Conservation (phyloP, 2,329 filamentous ascomycete genomes). For the Aschersonia sp. region DNA sequence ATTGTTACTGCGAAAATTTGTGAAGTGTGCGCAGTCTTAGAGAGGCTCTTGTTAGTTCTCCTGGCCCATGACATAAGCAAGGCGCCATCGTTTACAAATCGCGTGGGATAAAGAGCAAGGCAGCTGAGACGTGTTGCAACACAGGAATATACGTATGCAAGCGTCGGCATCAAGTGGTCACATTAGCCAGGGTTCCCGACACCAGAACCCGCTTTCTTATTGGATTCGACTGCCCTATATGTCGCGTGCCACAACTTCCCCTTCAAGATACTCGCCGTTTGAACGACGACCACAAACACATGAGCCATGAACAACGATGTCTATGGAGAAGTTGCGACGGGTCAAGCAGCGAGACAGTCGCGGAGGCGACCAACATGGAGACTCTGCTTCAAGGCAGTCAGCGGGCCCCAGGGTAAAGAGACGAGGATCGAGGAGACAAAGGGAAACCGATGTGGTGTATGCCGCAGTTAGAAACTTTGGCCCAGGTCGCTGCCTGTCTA, state of each 20-base stretch:
- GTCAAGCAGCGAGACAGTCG: background rate
- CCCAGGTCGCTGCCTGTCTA: background rate
- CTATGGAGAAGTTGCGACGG: background rate
- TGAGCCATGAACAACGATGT: background rate
- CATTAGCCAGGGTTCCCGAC: slow-evolving; percentile 1
- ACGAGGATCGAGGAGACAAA: background rate
- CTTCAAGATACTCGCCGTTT: background rate
- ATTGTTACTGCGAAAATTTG: no score
- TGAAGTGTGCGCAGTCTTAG: no score
- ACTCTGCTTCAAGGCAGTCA: no score
- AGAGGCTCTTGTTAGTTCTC: no score
- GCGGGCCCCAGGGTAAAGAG: background rate
- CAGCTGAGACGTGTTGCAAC: no score
- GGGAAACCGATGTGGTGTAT: no score
- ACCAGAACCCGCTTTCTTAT: slow-evolving; percentile 4
- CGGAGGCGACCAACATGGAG: no score
- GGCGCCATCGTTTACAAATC: no score
- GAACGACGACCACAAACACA: no score
- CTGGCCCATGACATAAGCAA: no score
- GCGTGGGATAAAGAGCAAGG: no score
- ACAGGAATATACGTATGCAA: no score
- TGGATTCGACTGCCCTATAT: slow-evolving; percentile 3
- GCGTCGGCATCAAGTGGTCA: slow-evolving; percentile 2
- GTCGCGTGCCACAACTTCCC: background rate
- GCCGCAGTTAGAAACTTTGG: background rate